These are phyloP conservation scores for Dendrobium catenatum DNA, from an alignment of 106 monocot genomes.

Conservation along the genomic window DNA sequence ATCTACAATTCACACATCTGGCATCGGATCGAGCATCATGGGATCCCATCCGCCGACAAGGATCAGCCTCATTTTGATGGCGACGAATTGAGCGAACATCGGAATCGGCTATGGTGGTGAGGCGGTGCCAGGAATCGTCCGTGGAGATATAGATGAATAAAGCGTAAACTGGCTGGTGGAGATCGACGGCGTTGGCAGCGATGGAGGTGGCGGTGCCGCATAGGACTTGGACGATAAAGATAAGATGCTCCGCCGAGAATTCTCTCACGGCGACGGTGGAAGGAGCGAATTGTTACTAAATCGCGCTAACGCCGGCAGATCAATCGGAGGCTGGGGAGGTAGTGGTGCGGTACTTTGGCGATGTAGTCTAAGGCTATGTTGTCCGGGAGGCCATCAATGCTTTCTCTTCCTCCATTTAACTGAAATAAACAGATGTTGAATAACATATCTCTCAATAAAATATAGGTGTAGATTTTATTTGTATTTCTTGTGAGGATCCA, in stretches of 20 bases:
- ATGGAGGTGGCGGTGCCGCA: not conserved
- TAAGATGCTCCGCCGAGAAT: conserved; percentile 15
- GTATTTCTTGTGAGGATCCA: too few species aligned
- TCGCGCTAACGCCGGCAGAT: conserved; percentile 13
- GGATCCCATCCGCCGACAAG: conserved; percentile 60
- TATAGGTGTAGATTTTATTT: too few species aligned
- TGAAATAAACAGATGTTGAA: too few species aligned
- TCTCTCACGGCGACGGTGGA: conserved; percentile 7
- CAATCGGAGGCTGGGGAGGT: not conserved
- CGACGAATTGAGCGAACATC: conserved; percentile 53
- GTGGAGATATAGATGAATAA: conserved; percentile 31
- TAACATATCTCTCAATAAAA: too few species aligned
- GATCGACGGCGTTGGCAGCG: not conserved
- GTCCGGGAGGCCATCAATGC: conserved; percentile 19
- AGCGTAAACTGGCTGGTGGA: conserved; percentile 20
- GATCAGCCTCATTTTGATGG: conserved; percentile 25
- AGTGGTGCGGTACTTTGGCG: conserved; percentile 15
- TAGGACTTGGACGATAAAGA: conserved; percentile 21
- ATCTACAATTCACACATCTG: conserved; percentile 44
- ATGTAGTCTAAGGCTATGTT: conserved; percentile 19
- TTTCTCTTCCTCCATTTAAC: not conserved
- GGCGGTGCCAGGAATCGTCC: conserved; percentile 26
- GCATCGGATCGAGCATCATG: conserved; percentile 31
- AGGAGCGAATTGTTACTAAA: conserved; percentile 4
- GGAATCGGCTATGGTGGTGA: conserved; percentile 18